phyloP scores from a whole-genome alignment of 331 rosid genomes.

The Ulmus americana region DNA sequence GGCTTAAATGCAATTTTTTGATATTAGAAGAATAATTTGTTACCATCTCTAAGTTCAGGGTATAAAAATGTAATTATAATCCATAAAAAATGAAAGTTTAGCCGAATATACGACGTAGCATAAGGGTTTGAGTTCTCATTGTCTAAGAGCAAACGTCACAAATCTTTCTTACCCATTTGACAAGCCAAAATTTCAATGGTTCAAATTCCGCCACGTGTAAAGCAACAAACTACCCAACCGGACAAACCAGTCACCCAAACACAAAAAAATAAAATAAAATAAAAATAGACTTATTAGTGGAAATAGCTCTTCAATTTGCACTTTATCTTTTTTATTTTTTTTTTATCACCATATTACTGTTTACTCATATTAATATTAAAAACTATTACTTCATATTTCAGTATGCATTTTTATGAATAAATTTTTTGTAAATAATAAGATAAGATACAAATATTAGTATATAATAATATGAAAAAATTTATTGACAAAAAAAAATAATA shows the following conservation, averaged over 20 bases:
- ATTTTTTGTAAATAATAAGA: too few species aligned
- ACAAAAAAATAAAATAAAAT: neutral
- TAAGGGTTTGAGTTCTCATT: neutral
- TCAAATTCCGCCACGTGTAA: constrained; percentile 7
- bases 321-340: neutral
- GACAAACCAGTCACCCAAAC: neutral
- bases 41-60: neutral
- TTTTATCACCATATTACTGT: neutral
- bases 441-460: too few species aligned
- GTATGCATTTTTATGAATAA: too few species aligned
- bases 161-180: neutral
- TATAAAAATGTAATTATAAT: neutral
- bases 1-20: too few species aligned
- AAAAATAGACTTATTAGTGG: neutral
- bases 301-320: neutral
- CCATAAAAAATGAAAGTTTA: neutral
- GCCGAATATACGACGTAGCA: neutral
- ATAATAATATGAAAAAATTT: too few species aligned
- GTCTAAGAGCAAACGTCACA: neutral
- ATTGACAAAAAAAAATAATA: neutral
- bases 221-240: neutral
- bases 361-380: neutral
- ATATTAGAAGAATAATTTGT: too few species aligned
- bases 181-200: neutral
- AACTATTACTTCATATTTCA: too few species aligned